Evolutionary conservation across 225 moss, liverwort and hornwort species (phyloP).

Genomic region (Pseudoscleropodium purum): DNA sequence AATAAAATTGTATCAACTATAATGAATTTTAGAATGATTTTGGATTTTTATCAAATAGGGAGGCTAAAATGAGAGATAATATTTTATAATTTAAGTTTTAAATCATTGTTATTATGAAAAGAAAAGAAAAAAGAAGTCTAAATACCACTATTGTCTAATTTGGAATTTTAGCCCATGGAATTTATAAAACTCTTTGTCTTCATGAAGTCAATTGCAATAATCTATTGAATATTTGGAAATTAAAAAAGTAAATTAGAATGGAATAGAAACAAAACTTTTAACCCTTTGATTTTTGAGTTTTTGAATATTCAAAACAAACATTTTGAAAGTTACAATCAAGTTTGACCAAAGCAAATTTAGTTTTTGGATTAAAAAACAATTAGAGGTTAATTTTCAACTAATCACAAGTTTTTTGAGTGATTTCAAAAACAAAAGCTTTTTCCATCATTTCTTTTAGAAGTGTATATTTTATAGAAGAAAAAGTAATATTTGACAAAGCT

Average conservation of each 20-base stretch:
- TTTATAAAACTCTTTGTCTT: too few species aligned
- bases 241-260: neutral
- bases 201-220: neutral
- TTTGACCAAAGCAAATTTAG: neutral
- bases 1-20: neutral
- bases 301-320: rapidly evolving
- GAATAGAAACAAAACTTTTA: rapidly evolving
- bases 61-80: neutral
- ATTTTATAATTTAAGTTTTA: too few species aligned
- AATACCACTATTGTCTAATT: too few species aligned
- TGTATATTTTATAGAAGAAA: too few species aligned
- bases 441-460: neutral
- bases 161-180: rapidly evolving
- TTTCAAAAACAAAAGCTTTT: rapidly evolving
- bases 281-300: neutral
- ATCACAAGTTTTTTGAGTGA: neutral
- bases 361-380: neutral
- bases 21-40: neutral
- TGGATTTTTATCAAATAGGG: neutral
- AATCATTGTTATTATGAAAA: neutral
- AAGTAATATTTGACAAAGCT: neutral
- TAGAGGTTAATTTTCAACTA: neutral
- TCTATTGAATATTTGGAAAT: neutral
- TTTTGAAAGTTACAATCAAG: neutral
- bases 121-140: rapidly evolving